A percentile compares a stretch with the other conserved stretches of the same genome.
Conservation (phyloP, 2,329 filamentous ascomycete species). For the Didymosphaeria variabile region DNA sequence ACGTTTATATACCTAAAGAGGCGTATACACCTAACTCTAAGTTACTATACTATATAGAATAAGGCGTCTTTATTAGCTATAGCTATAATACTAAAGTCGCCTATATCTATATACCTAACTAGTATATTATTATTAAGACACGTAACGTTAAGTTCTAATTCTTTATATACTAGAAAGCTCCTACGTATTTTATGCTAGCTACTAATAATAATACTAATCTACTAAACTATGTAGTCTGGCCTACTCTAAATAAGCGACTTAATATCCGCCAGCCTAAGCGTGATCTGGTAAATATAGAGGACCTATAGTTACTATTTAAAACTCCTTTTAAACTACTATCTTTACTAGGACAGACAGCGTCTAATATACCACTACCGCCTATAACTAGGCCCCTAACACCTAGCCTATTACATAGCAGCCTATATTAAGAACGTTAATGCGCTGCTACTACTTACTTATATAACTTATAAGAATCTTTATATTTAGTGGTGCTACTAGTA, state of each 20-base stretch:
- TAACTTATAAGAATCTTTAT: no score
- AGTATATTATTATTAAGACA: background rate
- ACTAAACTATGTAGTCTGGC: no score
- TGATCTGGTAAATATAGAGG: background rate
- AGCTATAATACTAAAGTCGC: slow-evolving; percentile 10
- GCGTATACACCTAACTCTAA: slow-evolving; percentile 6
- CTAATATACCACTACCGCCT: background rate
- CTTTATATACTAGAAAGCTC: background rate
- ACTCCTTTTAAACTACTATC: no score
- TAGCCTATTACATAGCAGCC: background rate
- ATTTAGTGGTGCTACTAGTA: no score
- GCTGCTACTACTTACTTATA: background rate
- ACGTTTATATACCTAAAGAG: slow-evolving; percentile 11
- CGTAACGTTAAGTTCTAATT: background rate
- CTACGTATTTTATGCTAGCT: background rate
- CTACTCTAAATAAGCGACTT: no score
- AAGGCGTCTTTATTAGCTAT: slow-evolving; percentile 17
- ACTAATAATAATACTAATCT: no score
- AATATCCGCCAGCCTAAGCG: background rate
- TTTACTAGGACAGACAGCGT: background rate
- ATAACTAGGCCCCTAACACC: background rate
- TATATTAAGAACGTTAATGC: background rate
- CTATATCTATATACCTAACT: slow-evolving; percentile 9
- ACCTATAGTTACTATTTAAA: background rate
- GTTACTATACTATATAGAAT: slow-evolving; percentile 9